phyloP scores from a whole-genome alignment of 2,329 filamentous ascomycete genomes.

The Leptographium lundbergii region DNA sequence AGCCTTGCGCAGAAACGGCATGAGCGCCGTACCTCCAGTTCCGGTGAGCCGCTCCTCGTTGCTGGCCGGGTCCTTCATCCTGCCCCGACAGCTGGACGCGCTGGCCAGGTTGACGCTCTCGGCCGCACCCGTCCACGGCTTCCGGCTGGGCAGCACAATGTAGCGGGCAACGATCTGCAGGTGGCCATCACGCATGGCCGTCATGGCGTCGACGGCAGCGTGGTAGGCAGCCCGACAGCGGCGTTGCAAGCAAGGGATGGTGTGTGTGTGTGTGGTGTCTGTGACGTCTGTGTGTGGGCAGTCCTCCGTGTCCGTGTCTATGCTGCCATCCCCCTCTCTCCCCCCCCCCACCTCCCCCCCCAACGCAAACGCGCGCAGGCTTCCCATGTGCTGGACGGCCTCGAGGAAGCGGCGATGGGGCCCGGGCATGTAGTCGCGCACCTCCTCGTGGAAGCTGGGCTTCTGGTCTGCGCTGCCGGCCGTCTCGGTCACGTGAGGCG shows the following conservation, averaged over 20 bases:
- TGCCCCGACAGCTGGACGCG: constrained; percentile 18
- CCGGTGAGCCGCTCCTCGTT: constrained; percentile 46
- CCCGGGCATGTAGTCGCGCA: constrained; percentile 84
- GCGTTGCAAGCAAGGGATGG: constrained; percentile 21
- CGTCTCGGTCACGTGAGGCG: background rate
- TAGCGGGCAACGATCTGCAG: constrained; percentile 84
- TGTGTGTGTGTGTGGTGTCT: background rate
- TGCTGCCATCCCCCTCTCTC: background rate
- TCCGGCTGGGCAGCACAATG: constrained; percentile 66
- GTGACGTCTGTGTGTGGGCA: too few species aligned
- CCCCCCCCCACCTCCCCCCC: constrained; percentile 29
- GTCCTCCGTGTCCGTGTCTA: too few species aligned
- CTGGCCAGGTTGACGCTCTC: constrained; percentile 29
- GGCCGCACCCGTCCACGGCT: constrained; percentile 14
- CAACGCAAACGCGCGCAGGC: constrained; percentile 58
- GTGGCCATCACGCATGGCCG: constrained; percentile 69
- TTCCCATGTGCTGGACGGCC: constrained; percentile 55
- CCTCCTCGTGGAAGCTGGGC: constrained; percentile 42
- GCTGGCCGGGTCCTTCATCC: background rate
- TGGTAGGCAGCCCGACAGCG: constrained; percentile 42
- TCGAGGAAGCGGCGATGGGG: constrained; percentile 69
- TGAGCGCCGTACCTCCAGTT: constrained; percentile 74
- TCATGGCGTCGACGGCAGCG: constrained; percentile 61
- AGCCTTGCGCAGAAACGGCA: constrained; percentile 80
- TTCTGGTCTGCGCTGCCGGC: background rate